Evolutionary conservation across 768 basidiomycete species (phyloP).

Genomic region (Trametes villosa): DNA sequence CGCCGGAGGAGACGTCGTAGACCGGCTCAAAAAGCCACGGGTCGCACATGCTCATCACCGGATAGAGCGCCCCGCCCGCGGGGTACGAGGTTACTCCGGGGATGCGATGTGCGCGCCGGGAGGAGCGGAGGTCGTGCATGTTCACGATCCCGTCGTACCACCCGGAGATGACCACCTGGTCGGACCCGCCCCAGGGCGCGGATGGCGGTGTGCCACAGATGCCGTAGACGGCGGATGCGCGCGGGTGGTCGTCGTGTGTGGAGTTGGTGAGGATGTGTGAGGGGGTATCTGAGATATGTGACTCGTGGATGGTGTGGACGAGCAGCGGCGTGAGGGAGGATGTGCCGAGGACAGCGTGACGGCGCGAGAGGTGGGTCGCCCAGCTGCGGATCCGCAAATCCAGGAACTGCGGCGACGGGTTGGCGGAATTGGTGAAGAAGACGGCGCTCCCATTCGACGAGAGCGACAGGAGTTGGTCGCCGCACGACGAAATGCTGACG

Average conservation of each 20-base stretch:
- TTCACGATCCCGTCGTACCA: slow-evolving; percentile 82
- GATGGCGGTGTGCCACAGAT: slow-evolving; percentile 62
- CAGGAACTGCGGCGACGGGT: slow-evolving; percentile 36
- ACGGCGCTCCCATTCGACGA: slow-evolving; percentile 58
- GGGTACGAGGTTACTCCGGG: slow-evolving; percentile 18
- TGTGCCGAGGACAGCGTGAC: slow-evolving; percentile 70
- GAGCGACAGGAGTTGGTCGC: slow-evolving; percentile 54
- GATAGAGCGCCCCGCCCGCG: slow-evolving; percentile 45
- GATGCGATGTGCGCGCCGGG: slow-evolving; percentile 24
- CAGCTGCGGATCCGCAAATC: slow-evolving; percentile 61
- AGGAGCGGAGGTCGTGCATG: slow-evolving; percentile 75
- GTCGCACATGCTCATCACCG: slow-evolving; percentile 65
- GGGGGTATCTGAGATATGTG: slow-evolving; percentile 51
- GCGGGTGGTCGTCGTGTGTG: slow-evolving; percentile 31
- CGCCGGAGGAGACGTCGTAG: slow-evolving; percentile 76
- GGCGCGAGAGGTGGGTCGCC: slow-evolving; percentile 59
- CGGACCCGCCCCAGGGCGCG: slow-evolving; percentile 71
- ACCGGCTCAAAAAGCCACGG: slow-evolving; percentile 74
- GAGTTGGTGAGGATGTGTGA: slow-evolving; percentile 50
- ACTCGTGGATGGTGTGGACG: slow-evolving; percentile 56
- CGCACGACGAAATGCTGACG: slow-evolving; percentile 57
- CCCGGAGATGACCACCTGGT: slow-evolving; percentile 74
- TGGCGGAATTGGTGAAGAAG: slow-evolving; percentile 38
- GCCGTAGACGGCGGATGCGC: slow-evolving; percentile 70
- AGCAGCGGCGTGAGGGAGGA: slow-evolving; percentile 62